phyloP scores from a whole-genome alignment of 768 basidiomycete genomes.

The Boletellus sp. region DNA sequence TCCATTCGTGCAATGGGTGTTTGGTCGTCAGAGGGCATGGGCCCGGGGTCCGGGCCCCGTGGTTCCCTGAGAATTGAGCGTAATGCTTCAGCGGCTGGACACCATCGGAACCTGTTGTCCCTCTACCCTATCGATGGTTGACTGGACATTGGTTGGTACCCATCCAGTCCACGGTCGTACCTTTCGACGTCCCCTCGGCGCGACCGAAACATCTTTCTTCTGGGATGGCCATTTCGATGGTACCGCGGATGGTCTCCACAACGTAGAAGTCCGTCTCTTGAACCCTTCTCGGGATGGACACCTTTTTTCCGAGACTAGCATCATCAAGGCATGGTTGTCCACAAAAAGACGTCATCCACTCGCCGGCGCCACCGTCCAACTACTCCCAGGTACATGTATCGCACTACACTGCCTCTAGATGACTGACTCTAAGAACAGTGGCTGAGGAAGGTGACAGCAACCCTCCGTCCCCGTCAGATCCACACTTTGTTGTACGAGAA shows the following conservation, averaged over 20 bases:
- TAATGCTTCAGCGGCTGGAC: no score
- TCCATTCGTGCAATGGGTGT: no score
- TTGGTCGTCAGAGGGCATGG: no score
- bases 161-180: not conserved
- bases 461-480: not conserved
- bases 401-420: not conserved
- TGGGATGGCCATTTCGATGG: not conserved
- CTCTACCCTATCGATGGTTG: not conserved
- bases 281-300: not conserved
- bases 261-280: not conserved
- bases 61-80: no score
- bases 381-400: not conserved
- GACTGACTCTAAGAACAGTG: not conserved
- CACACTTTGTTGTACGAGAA: slow-evolving; percentile 41
- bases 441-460: not conserved
- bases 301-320: not conserved
- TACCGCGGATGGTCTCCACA: not conserved
- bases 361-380: not conserved
- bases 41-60: no score
- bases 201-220: not conserved
- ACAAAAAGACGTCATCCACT: slow-evolving; percentile 2
- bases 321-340: slow-evolving; percentile 1
- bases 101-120: not conserved
- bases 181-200: not conserved
- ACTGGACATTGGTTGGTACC: not conserved